Evolutionary conservation across 2,329 filamentous ascomycete species (phyloP).

Genomic region (Pseudohalonectria lignicola): DNA sequence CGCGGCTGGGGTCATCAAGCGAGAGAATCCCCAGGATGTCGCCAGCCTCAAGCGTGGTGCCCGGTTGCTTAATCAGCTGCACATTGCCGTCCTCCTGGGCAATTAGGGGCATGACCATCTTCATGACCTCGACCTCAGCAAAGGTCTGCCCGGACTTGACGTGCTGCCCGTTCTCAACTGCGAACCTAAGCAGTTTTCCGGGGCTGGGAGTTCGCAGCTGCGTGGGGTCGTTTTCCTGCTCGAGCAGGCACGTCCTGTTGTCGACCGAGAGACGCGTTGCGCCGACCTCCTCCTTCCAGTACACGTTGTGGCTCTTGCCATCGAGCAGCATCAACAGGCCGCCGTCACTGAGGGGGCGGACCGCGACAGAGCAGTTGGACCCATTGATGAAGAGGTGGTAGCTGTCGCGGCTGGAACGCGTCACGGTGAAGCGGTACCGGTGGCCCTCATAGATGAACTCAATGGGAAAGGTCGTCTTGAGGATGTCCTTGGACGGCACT

Average conservation of each 20-base stretch:
- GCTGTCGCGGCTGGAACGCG: slow-evolving; percentile 81
- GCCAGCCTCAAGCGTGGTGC: slow-evolving; percentile 92
- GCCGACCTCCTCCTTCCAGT: slow-evolving; percentile 98
- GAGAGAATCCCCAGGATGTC: slow-evolving; percentile 97
- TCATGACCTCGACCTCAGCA: slow-evolving; percentile 99
- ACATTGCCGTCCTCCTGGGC: slow-evolving; percentile 93
- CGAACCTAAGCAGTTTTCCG: slow-evolving; percentile 96
- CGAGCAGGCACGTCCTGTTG: slow-evolving; percentile 93
- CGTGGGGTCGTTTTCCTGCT: slow-evolving; percentile 98
- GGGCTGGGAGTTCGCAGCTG: slow-evolving; percentile 91
- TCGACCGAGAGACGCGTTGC: slow-evolving; percentile 93
- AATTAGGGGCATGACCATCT: slow-evolving; percentile 99
- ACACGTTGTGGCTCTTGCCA: slow-evolving; percentile 93
- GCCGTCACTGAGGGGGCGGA: slow-evolving; percentile 86
- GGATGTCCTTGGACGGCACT: slow-evolving; percentile 88
- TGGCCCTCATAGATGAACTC: slow-evolving; percentile 98
- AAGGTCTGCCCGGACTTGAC: slow-evolving; percentile 86
- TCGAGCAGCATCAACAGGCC: slow-evolving; percentile 83
- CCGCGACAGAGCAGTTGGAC: slow-evolving; percentile 87
- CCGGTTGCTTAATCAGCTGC: slow-evolving; percentile 97
- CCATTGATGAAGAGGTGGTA: slow-evolving; percentile 99
- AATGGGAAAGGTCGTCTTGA: slow-evolving; percentile 94
- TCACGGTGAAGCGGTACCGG: slow-evolving; percentile 97
- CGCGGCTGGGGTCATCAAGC: slow-evolving; percentile 86
- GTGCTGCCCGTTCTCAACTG: slow-evolving; percentile 89